A percentile compares a stretch with the other conserved stretches of the same genome.
These are phyloP conservation scores for Ustilaginoidea virens DNA, from an alignment of 2,329 filamentous ascomycete genomes.

Conservation along the genomic window DNA sequence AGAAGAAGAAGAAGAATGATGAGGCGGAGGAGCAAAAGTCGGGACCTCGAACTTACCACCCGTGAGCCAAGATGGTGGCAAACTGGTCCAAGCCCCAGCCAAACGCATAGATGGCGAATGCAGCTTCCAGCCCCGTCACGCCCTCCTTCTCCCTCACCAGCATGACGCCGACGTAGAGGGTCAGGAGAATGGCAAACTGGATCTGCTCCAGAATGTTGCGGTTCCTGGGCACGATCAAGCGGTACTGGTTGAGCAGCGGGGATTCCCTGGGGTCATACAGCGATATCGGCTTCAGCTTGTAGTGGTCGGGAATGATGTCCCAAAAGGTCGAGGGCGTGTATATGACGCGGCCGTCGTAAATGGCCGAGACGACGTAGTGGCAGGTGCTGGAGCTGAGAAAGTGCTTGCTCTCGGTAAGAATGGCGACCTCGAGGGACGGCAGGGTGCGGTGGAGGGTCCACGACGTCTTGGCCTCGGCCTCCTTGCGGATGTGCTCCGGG, in stretches of 20 bases:
- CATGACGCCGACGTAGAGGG: conserved; percentile 61
- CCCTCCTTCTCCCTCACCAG: conserved; percentile 41
- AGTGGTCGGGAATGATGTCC: conserved; percentile 72
- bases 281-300: conserved; percentile 70
- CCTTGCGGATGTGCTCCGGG: conserved; percentile 46
- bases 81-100: conserved; percentile 72
- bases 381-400: conserved; percentile 66
- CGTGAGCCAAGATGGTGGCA: conserved; percentile 61
- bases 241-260: conserved; percentile 70
- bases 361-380: conserved; percentile 68
- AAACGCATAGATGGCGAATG: conserved; percentile 58
- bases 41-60: conserved; percentile 28
- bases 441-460: conserved; percentile 43
- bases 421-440: conserved; percentile 69
- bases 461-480: conserved; percentile 34
- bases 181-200: conserved; percentile 56
- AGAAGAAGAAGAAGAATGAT: no score
- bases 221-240: conserved; percentile 66
- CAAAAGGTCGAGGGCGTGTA: conserved; percentile 73
- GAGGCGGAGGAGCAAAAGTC: not conserved
- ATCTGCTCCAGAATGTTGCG: conserved; percentile 59
- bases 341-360: conserved; percentile 65
- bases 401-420: conserved; percentile 65
- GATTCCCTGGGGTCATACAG: conserved; percentile 65
- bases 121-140: conserved; percentile 42